Conservation (phyloP, 306 rosid species). For the Prunus armeniaca region DNA sequence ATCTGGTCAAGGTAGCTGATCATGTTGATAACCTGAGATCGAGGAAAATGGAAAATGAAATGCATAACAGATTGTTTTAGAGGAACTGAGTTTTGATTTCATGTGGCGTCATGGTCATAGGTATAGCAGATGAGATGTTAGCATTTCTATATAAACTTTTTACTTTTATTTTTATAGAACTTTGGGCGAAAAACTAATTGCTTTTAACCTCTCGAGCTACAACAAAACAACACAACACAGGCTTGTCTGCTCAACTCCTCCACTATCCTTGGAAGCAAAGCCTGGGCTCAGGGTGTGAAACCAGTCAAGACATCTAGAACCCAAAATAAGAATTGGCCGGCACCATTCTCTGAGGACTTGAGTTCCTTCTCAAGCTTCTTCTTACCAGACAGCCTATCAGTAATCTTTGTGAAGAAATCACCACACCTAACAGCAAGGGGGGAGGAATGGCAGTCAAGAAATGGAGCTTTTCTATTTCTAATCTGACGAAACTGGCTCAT, state of each 20-base stretch:
- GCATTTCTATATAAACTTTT: too few species aligned
- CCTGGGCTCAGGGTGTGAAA: not conserved
- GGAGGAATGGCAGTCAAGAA: not conserved
- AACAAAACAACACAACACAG: too few species aligned
- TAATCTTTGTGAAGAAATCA: not conserved
- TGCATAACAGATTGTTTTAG: too few species aligned
- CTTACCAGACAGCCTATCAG: not conserved
- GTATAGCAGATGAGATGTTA: not conserved
- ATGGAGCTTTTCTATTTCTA: constrained; percentile 1
- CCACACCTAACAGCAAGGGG: not conserved
- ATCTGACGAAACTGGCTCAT: not conserved
- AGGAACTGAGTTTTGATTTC: too few species aligned
- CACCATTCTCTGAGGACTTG: not conserved
- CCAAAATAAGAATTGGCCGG: not conserved
- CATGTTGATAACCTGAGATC: too few species aligned
- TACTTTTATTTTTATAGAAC: too few species aligned
- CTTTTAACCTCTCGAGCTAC: not conserved
- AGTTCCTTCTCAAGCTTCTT: not conserved
- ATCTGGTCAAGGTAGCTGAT: too few species aligned
- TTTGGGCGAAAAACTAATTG: too few species aligned
- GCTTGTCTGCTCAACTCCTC: not conserved
- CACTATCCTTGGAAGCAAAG: not conserved
- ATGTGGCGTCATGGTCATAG: too few species aligned
- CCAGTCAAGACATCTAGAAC: not conserved
- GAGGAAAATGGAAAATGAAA: too few species aligned